Percentiles rank a stretch among this genome's conserved stretches.
phyloP scores from a whole-genome alignment of 768 basidiomycete species.

The Boletellus emodensis region DNA sequence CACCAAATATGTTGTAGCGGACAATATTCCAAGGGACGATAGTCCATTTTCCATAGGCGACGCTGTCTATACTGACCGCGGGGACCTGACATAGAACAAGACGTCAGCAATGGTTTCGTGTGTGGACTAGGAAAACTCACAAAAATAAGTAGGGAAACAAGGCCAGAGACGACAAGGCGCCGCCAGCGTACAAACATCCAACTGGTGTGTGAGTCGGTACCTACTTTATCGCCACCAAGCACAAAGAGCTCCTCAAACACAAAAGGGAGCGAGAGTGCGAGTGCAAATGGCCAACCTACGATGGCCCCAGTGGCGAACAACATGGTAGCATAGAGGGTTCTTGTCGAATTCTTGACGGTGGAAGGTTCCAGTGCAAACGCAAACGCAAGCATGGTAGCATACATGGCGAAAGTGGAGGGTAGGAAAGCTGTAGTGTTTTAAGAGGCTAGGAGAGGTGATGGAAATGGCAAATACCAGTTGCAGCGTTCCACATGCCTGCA shows the following conservation, averaged over 20 bases:
- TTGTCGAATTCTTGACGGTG: conserved; percentile 45
- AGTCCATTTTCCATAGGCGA: conserved; percentile 75
- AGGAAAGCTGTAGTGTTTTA: conserved; percentile 65
- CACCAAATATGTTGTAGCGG: conserved; percentile 88
- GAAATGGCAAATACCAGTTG: conserved; percentile 51
- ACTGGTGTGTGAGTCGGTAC: conserved; percentile 36
- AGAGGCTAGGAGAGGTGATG: conserved; percentile 5
- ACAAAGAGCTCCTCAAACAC: conserved; percentile 87
- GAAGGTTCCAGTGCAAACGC: conserved; percentile 63
- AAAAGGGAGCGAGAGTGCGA: conserved; percentile 84
- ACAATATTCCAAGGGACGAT: conserved; percentile 93
- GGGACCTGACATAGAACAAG: conserved; percentile 60
- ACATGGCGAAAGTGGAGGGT: conserved; percentile 95
- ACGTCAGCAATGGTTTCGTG: not conserved
- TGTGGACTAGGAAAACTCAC: conserved; percentile 37
- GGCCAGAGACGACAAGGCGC: conserved; percentile 50
- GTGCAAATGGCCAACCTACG: conserved; percentile 96
- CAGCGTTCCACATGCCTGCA: conserved; percentile 94
- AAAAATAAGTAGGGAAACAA: conserved; percentile 56
- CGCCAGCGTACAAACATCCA: conserved; percentile 66
- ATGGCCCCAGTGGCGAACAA: conserved; percentile 79
- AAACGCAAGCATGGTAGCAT: conserved; percentile 74
- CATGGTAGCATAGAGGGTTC: conserved; percentile 63
- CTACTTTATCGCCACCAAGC: conserved; percentile 61
- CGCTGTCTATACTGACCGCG: conserved; percentile 76